Conservation (phyloP, 345 rosid genomes). For the Punica granatum region DNA sequence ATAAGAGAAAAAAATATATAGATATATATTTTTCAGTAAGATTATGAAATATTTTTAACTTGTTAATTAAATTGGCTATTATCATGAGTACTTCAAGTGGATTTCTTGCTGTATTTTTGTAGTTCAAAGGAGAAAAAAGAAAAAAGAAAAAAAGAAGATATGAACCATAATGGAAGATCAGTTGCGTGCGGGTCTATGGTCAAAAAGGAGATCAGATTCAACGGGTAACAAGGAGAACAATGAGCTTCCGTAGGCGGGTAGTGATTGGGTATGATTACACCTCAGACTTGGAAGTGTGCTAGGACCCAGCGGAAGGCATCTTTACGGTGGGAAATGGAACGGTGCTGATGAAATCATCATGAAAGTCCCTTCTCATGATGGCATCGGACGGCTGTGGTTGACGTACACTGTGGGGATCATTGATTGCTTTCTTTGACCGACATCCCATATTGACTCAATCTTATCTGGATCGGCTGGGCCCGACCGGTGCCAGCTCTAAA, state of each 20-base stretch:
- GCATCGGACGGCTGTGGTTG: conserved; percentile 1
- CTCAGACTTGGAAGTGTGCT: background rate
- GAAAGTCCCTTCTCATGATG: background rate
- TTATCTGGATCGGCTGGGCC: background rate
- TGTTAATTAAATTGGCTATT: too few species aligned
- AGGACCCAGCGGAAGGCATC: background rate
- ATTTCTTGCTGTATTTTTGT: too few species aligned
- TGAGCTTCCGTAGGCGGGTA: background rate
- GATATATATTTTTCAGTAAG: too few species aligned
- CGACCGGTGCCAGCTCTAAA: background rate
- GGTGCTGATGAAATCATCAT: background rate
- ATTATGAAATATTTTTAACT: too few species aligned
- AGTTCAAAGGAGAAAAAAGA: background rate
- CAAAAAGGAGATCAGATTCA: background rate
- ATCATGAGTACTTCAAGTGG: too few species aligned
- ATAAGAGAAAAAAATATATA: too few species aligned
- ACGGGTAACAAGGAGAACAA: background rate
- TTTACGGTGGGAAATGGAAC: background rate
- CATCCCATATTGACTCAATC: background rate
- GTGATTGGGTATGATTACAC: background rate
- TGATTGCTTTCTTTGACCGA: conserved; percentile 4
- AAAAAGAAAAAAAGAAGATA: background rate
- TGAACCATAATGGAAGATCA: background rate
- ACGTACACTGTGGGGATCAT: background rate
- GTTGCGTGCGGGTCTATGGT: background rate